A percentile compares a stretch with the other conserved stretches of the same genome.
Conservation (phyloP, 2,329 filamentous ascomycete species). For the Apiospora kogelbergensis region DNA sequence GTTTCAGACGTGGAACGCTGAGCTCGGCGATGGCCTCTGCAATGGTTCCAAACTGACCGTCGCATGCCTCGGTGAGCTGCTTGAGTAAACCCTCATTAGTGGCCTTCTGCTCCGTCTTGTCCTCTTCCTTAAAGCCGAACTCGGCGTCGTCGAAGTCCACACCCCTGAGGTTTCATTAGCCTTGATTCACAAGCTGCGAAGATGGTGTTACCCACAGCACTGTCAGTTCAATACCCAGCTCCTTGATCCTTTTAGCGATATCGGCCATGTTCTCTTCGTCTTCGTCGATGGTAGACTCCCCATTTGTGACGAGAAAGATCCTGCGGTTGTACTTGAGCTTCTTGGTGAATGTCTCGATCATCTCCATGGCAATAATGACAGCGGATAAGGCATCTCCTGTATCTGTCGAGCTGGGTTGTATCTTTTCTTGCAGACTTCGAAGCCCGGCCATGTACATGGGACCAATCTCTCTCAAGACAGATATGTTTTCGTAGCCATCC, state of each 20-base stretch:
- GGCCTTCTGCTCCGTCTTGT: constrained; percentile 72
- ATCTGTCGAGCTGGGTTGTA: constrained; percentile 68
- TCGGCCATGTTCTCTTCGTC: constrained; percentile 63
- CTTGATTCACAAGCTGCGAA: not conserved
- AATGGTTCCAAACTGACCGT: constrained; percentile 79
- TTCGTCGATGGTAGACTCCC: constrained; percentile 65
- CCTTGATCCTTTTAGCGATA: constrained; percentile 73
- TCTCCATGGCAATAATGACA: constrained; percentile 79
- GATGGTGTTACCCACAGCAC: constrained; percentile 63
- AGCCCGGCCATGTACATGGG: constrained; percentile 67
- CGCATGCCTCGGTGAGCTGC: constrained; percentile 64
- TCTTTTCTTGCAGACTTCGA: constrained; percentile 58
- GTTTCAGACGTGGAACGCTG: constrained; percentile 73
- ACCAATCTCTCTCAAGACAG: constrained; percentile 69
- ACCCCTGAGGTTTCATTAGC: constrained; percentile 53
- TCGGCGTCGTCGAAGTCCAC: constrained; percentile 92
- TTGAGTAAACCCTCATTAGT: constrained; percentile 72
- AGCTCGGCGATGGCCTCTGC: constrained; percentile 82
- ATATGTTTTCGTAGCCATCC: constrained; percentile 78
- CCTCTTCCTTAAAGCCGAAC: constrained; percentile 88
- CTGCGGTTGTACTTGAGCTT: constrained; percentile 78
- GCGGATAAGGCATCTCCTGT: constrained; percentile 85
- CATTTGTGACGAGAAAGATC: constrained; percentile 86
- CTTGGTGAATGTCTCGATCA: constrained; percentile 79
- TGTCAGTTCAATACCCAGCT: constrained; percentile 73